Percentiles rank a stretch among this genome's conserved stretches.
Conservation (phyloP, 257 asterid species). For the Apocynum venetum region DNA sequence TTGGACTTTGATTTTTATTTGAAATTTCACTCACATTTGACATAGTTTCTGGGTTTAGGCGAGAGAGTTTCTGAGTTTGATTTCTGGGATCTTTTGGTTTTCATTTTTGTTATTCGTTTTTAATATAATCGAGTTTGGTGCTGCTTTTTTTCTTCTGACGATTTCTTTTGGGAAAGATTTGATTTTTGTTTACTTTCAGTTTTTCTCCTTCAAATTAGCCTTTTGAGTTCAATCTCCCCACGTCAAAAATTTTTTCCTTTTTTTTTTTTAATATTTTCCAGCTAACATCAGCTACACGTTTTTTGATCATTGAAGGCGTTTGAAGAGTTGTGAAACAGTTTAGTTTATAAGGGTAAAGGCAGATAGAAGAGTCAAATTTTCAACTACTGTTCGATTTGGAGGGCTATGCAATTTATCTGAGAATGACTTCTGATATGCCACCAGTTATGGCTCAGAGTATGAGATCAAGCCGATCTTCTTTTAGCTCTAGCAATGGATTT, state of each 20-base stretch:
- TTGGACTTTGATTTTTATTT: constrained; percentile 1
- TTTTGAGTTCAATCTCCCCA: background rate
- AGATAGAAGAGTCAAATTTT: background rate
- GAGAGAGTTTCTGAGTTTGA: background rate
- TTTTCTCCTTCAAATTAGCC: background rate
- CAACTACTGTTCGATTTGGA: background rate
- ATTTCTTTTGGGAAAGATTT: background rate
- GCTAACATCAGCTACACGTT: constrained; percentile 1
- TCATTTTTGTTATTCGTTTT: background rate
- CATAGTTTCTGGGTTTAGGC: background rate
- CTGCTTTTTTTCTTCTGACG: background rate
- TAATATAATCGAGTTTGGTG: background rate
- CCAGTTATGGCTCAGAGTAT: constrained; percentile 58
- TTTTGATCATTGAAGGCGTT: constrained; percentile 5
- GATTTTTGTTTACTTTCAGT: background rate
- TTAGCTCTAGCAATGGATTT: constrained; percentile 83
- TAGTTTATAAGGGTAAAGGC: background rate
- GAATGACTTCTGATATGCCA: constrained; percentile 63
- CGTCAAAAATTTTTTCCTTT: background rate
- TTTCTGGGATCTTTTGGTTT: constrained; percentile 6
- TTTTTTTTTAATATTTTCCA: background rate
- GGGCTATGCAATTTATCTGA: background rate
- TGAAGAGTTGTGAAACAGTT: background rate
- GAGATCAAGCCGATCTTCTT: constrained; percentile 79
- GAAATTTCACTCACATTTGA: constrained; percentile 2